Percentiles rank a stretch among this genome's conserved stretches.
phyloP scores from a whole-genome alignment of 495 filamentous ascomycete genomes.

The Aspergillus avenaceus region DNA sequence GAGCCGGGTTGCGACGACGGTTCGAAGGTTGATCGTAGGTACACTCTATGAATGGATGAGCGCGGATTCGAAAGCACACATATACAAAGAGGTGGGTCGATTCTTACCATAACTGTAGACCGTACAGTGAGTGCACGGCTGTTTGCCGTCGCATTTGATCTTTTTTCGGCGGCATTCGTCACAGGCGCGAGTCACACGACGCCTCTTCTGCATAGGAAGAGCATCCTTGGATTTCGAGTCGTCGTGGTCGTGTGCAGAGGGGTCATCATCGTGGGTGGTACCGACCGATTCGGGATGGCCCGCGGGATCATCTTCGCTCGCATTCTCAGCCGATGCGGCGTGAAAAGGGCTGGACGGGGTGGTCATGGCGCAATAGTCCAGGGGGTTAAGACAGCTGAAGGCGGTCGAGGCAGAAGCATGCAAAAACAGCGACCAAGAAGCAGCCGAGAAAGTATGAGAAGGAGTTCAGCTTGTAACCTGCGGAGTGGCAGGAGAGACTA shows the following conservation, averaged over 20 bases:
- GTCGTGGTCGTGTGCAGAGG: constrained; percentile 19
- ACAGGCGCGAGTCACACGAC: constrained; percentile 86
- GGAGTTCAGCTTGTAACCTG: not conserved
- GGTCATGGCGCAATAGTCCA: constrained; percentile 8
- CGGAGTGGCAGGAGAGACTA: not conserved
- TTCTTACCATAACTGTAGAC: constrained; percentile 96
- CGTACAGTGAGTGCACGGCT: constrained; percentile 96
- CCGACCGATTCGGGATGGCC: constrained; percentile 14
- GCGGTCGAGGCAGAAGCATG: constrained; percentile 14
- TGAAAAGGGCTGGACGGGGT: constrained; percentile 14
- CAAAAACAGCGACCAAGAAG: constrained; percentile 2
- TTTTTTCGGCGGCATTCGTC: constrained; percentile 97
- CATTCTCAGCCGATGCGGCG: constrained; percentile 15
- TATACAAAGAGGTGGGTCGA: not conserved
- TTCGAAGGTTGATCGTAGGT: constrained; percentile 98
- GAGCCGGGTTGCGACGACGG: constrained; percentile 86
- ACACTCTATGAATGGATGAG: constrained; percentile 61
- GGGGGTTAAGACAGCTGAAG: constrained; percentile 1
- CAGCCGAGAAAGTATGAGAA: constrained; percentile 1
- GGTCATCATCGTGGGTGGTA: constrained; percentile 30
- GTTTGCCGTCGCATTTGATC: constrained; percentile 97
- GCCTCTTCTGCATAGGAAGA: constrained; percentile 75
- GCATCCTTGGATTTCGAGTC: constrained; percentile 33
- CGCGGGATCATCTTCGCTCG: constrained; percentile 35
- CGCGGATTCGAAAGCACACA: constrained; percentile 25